phyloP scores from a whole-genome alignment of 1,139 yeast species.

The Saccharomyces pastorianus region DNA sequence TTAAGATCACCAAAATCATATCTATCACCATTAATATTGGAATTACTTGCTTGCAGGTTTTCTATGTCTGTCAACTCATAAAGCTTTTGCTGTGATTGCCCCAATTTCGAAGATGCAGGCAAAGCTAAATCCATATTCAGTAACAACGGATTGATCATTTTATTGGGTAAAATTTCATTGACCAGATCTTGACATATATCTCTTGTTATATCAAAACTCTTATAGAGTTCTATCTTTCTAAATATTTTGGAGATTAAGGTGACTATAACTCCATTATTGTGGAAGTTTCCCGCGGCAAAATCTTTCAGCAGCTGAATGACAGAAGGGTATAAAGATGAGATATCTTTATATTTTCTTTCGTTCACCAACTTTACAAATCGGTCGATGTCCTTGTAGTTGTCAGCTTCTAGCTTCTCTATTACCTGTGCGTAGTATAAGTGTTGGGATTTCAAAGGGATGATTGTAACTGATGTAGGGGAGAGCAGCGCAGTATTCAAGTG shows the following conservation, averaged over 20 bases:
- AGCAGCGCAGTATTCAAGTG: conserved; percentile 20
- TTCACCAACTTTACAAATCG: conserved; percentile 17
- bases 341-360: conserved; percentile 6
- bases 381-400: conserved; percentile 12
- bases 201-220: conserved; percentile 24
- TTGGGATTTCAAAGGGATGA: conserved; percentile 20
- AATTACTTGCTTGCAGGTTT: conserved; percentile 20
- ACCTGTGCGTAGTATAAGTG: conserved; percentile 17
- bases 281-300: conserved; percentile 25
- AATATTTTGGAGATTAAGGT: conserved; percentile 22
- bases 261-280: conserved; percentile 14
- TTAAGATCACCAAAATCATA: conserved; percentile 42
- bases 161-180: conserved; percentile 10
- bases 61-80: conserved; percentile 20
- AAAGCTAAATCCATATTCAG: conserved; percentile 17
- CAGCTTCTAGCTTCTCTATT: conserved; percentile 9
- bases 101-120: conserved; percentile 13
- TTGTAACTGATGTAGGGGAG: conserved; percentile 26
- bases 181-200: conserved; percentile 22
- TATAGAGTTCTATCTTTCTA: conserved; percentile 16
- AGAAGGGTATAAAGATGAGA: conserved; percentile 11
- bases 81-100: conserved; percentile 12
- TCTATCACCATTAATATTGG: conserved; percentile 36
- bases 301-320: conserved; percentile 17
- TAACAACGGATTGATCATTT: conserved; percentile 14